Evolutionary conservation across 2,329 filamentous ascomycete genomes (phyloP).

Genomic region (Zymoseptoria ardabiliae): DNA sequence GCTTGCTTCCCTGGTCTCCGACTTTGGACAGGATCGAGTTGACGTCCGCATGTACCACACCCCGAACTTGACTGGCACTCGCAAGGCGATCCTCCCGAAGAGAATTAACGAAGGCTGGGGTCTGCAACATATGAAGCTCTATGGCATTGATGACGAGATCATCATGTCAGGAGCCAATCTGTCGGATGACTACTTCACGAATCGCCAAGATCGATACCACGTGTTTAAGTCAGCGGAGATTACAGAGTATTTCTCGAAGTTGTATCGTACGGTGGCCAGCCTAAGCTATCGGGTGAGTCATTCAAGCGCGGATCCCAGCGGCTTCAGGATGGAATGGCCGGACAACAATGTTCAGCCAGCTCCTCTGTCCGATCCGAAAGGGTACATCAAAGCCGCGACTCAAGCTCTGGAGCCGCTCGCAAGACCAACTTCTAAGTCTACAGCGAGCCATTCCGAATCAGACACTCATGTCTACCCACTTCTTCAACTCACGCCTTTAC

Average conservation of each 20-base stretch:
- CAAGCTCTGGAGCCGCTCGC: conserved; percentile 60
- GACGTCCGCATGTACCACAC: conserved; percentile 98
- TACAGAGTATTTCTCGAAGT: conserved; percentile 70
- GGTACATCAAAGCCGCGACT: conserved; percentile 64
- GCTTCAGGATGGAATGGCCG: conserved; percentile 65
- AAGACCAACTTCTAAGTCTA: conserved; percentile 32
- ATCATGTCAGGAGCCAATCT: conserved; percentile 94
- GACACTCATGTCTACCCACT: conserved; percentile 79
- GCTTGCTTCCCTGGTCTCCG: conserved; percentile 70
- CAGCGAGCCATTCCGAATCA: conserved; percentile 25
- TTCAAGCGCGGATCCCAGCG: conserved; percentile 36
- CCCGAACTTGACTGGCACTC: conserved; percentile 80
- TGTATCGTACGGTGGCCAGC: conserved; percentile 69
- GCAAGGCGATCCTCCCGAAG: conserved; percentile 75
- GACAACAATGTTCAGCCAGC: conserved; percentile 63
- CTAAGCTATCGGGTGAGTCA: conserved; percentile 77
- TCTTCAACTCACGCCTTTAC: conserved; percentile 77
- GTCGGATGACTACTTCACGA: conserved; percentile 90
- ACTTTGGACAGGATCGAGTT: conserved; percentile 77
- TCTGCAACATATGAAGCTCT: conserved; percentile 97
- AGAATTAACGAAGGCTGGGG: conserved; percentile 98
- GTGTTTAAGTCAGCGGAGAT: conserved; percentile 73
- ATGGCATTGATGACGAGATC: conserved; percentile 90
- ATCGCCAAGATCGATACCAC: conserved; percentile 91
- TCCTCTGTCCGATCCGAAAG: conserved; percentile 61